Evolutionary conservation across 331 rosid species (phyloP), one percentile per base, ranked within the genome.

Genomic region (Rosa hybrid): DNA sequence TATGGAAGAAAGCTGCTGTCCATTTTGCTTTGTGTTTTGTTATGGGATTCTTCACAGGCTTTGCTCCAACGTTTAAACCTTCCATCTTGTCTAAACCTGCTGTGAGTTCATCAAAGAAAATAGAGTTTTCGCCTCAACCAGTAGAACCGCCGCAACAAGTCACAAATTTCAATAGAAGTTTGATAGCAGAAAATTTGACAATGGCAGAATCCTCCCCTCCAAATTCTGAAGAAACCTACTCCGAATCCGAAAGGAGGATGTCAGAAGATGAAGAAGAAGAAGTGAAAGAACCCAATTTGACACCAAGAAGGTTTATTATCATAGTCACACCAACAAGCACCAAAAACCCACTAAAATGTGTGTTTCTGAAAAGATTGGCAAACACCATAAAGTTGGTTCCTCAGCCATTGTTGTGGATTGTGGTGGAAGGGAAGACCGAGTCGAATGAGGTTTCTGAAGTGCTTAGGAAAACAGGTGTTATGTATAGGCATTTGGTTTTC

Each of bases 41-140:
- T 9, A 89, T 91, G 93, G 99, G 99, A 23, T 91, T 95, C 80
- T 93, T 95, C 72, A 88, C 98, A 12, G 99, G 99, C 34, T 89
- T 95, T 57, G 94, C 97, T 85, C 98, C 98, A 68, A 80, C 98
- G 11, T 92, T 92, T 49, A 91, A 90, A 69, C 78, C 86, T 81
- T 89, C 90, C 38, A 38, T 84, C 14, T 88, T 84, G 76, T 60
- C 87, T 2, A 84, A 46, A 72, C 82, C 65, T 74, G 51, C 75
- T 7, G 16, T 76, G 71, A 71, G 72, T 59, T 34, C 78, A 4
- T 71, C 97, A 6, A 83, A 83, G 41, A 79, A 42, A 74, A 57
- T 89, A 79, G 75, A 83, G 21, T 53, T 73, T 60, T 71, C 92
- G n/a, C 88, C 87, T 39, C 90, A 83, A 49, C 89, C 87, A 12